Percentiles rank a stretch among this genome's conserved stretches.
phyloP scores from a whole-genome alignment of 345 rosid species.

The Syzygium oleosum region DNA sequence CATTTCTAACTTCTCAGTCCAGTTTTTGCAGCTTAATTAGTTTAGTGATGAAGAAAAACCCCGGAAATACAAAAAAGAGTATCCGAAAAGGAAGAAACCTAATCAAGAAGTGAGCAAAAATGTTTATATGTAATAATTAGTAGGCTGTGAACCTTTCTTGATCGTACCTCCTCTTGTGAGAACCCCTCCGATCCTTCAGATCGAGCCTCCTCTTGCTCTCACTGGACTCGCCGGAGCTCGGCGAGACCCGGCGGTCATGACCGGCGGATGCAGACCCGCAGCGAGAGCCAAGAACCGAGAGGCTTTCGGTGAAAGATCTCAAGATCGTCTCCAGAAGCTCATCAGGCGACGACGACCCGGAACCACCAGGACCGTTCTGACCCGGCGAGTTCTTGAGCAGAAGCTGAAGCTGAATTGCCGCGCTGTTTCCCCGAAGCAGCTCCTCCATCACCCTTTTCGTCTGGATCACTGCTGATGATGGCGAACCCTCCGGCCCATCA shows the following conservation, averaged over 20 bases:
- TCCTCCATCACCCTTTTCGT: slow-evolving; percentile 1
- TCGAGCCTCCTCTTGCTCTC: slow-evolving; percentile 35
- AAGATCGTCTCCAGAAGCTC: slow-evolving; percentile 42
- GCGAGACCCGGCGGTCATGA: background rate
- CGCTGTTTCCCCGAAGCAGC: slow-evolving; percentile 39
- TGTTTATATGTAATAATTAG: background rate
- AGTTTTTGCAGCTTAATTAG: background rate
- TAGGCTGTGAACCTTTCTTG: background rate
- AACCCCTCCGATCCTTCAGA: slow-evolving; percentile 48
- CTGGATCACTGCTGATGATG: background rate
- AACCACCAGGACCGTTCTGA: background rate
- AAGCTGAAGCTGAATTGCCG: slow-evolving; percentile 33
- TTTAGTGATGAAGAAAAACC: background rate
- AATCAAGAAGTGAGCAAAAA: background rate
- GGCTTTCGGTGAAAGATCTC: slow-evolving; percentile 26
- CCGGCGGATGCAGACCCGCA: slow-evolving; percentile 12
- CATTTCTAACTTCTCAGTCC: background rate
- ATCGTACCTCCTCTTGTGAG: slow-evolving; percentile 77
- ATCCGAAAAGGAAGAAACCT: background rate
- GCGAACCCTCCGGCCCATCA: background rate
- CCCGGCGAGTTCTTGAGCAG: slow-evolving; percentile 15
- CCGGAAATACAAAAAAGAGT: background rate
- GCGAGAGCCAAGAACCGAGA: slow-evolving; percentile 22
- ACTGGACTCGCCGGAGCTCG: slow-evolving; percentile 45
- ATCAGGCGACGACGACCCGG: background rate